Evolutionary conservation across 331 rosid genomes (phyloP).

Genomic region (Malus hybrid): DNA sequence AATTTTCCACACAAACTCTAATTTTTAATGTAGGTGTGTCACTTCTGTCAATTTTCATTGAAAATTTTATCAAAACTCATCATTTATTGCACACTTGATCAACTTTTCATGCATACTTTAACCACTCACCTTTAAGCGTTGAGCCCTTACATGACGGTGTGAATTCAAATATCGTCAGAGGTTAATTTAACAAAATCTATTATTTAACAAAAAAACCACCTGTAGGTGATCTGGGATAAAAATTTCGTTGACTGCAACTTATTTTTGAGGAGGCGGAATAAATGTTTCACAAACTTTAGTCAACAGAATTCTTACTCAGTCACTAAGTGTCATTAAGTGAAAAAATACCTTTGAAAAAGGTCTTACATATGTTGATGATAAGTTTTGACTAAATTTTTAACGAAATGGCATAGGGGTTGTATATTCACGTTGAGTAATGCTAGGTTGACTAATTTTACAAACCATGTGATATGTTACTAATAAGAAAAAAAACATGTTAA

Average conservation of each 20-base stretch:
- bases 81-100: not conserved
- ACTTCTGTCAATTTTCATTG: not conserved
- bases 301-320: not conserved
- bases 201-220: too few species aligned
- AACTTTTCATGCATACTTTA: too few species aligned
- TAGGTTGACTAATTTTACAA: too few species aligned
- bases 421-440: not conserved
- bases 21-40: not conserved
- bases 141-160: rapidly evolving
- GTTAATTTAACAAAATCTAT: too few species aligned
- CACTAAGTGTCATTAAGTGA: not conserved
- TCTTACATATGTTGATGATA: not conserved
- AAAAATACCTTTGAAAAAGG: not conserved
- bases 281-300: not conserved
- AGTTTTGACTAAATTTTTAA: not conserved
- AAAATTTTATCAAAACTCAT: not conserved
- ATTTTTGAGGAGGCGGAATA: not conserved
- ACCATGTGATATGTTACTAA: too few species aligned
- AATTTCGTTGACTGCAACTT: not conserved
- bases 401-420: not conserved
- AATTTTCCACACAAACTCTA: not conserved
- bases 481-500: too few species aligned
- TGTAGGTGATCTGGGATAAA: not conserved
- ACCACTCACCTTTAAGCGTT: not conserved
- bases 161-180: rapidly evolving